These are phyloP conservation scores for Trichoderma brevicompactum DNA, from an alignment of 2,329 filamentous ascomycete species.

Conservation along the genomic window DNA sequence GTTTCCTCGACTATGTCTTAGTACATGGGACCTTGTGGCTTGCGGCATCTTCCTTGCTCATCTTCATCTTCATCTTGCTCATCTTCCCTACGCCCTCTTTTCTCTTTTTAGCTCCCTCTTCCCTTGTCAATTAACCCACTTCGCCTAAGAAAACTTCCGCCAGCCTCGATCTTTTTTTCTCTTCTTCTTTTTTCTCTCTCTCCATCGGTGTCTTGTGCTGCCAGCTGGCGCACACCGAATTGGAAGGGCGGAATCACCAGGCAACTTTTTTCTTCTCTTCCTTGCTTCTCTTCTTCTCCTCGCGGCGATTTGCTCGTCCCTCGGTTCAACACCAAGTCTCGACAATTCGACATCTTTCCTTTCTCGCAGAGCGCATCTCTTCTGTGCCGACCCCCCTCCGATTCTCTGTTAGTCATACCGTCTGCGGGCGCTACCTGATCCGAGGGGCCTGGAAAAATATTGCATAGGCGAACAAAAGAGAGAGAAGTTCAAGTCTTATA, in stretches of 20 bases:
- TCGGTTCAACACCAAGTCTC: background rate
- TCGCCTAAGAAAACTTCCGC: background rate
- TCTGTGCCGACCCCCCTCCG: background rate
- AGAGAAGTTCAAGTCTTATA: background rate
- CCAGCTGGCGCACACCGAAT: conserved; percentile 10
- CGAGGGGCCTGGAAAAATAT: background rate
- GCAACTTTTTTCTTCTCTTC: background rate
- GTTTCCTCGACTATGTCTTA: background rate
- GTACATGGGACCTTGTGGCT: background rate
- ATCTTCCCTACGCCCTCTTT: background rate
- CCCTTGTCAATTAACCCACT: background rate
- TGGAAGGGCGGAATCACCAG: background rate
- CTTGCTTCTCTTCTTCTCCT: background rate
- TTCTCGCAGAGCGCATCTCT: background rate
- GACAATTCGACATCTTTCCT: background rate
- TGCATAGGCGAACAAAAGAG: background rate
- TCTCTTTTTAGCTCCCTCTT: background rate
- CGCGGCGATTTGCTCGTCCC: background rate
- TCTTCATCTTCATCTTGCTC: conserved; percentile 14
- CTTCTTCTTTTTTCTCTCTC: background rate
- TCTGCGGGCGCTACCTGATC: background rate
- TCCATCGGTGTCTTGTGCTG: conserved; percentile 1
- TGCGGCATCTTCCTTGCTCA: conserved; percentile 10
- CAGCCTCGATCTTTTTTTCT: background rate
- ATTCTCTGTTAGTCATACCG: background rate